Evolutionary conservation across 1,284 basidiomycete species (phyloP).

Genomic region (Malassezia pachydermatis): DNA sequence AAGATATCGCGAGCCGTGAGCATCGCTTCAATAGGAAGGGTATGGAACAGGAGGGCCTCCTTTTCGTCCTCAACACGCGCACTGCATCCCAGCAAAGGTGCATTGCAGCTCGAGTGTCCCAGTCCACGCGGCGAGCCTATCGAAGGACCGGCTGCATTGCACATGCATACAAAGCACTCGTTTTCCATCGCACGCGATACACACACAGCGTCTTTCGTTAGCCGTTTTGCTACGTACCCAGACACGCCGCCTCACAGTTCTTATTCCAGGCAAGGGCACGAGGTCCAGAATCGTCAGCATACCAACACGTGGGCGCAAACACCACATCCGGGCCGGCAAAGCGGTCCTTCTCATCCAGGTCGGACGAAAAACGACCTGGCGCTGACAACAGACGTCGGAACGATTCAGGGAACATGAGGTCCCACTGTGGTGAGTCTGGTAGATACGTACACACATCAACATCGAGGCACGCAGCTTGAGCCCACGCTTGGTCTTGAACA

Average conservation of each 20-base stretch:
- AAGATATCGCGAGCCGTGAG: conserved; percentile 8
- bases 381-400: conserved; percentile 31
- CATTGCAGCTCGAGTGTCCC: conserved; percentile 30
- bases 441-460: conserved; percentile 42
- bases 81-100: conserved; percentile 34
- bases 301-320: conserved; percentile 46
- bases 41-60: conserved; percentile 30
- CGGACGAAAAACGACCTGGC: conserved; percentile 4
- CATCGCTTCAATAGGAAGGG: conserved; percentile 29
- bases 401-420: conserved; percentile 36
- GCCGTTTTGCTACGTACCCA: no score
- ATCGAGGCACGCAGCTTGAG: conserved; percentile 27
- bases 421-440: no score
- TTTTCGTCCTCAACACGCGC: conserved; percentile 22
- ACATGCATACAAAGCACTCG: conserved; percentile 38
- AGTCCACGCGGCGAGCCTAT: conserved; percentile 26
- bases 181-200: conserved; percentile 33
- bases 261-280: conserved; percentile 33
- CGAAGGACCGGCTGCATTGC: conserved; percentile 31
- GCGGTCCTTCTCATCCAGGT: conserved; percentile 21
- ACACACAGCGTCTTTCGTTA: conserved; percentile 27
- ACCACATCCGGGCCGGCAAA: conserved; percentile 37
- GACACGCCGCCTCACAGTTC: conserved; percentile 27
- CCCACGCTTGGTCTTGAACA: conserved; percentile 35
- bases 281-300: conserved; percentile 35